Conservation (phyloP, 495 filamentous ascomycete genomes). For the Talaromyces ruber region DNA sequence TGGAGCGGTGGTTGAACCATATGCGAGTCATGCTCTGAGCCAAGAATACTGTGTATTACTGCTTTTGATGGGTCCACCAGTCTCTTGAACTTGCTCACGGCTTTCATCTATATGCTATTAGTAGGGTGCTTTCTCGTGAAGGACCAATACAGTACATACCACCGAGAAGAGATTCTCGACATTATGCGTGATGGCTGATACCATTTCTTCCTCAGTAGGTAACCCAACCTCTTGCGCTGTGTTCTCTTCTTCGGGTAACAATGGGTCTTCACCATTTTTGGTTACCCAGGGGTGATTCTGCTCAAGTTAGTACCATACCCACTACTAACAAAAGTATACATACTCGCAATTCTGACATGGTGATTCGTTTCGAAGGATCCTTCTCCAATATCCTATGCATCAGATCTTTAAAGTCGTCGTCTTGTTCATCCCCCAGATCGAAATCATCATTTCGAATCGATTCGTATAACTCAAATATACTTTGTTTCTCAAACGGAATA, state of each 20-base stretch:
- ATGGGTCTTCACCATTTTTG: slow-evolving; percentile 64
- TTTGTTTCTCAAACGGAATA: slow-evolving; percentile 72
- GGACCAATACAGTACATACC: slow-evolving; percentile 41
- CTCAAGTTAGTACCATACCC: slow-evolving; percentile 4
- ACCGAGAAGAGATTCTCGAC: slow-evolving; percentile 77
- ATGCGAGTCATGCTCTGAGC: slow-evolving; percentile 37
- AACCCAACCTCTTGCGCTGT: slow-evolving; percentile 67
- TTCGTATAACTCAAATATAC: slow-evolving; percentile 80
- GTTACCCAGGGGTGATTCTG: slow-evolving; percentile 96
- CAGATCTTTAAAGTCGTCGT: slow-evolving; percentile 57
- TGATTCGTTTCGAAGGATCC: slow-evolving; percentile 69
- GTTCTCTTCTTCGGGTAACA: slow-evolving; percentile 80
- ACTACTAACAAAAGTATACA: slow-evolving; percentile 15
- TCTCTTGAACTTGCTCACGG: slow-evolving; percentile 78
- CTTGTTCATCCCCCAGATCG: slow-evolving; percentile 34
- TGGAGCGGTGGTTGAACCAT: slow-evolving; percentile 50
- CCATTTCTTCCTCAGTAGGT: slow-evolving; percentile 83
- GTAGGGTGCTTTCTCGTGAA: not conserved
- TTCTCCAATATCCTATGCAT: slow-evolving; percentile 65
- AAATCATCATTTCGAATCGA: slow-evolving; percentile 65
- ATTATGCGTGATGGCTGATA: slow-evolving; percentile 81
- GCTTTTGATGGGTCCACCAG: slow-evolving; percentile 38
- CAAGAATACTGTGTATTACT: slow-evolving; percentile 49
- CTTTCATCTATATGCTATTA: slow-evolving; percentile 63
- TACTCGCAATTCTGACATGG: slow-evolving; percentile 73